phyloP scores from a whole-genome alignment of 768 basidiomycete species.

The Amanita subjunquillea region DNA sequence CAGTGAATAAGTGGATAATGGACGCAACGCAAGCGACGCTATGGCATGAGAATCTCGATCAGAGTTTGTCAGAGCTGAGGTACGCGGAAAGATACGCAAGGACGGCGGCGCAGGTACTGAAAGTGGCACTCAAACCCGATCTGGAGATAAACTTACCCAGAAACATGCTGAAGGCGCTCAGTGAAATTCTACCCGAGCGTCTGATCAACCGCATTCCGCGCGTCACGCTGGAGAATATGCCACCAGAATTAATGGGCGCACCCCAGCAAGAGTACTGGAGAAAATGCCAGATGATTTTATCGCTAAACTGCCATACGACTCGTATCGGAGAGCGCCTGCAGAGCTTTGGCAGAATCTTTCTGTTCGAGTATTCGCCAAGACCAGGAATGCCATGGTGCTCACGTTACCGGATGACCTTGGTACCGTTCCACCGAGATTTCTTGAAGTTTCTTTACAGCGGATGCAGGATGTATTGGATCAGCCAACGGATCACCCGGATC shows the following conservation, averaged over 20 bases:
- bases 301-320: not conserved
- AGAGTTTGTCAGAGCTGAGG: not conserved
- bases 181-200: not conserved
- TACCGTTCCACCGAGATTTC: not conserved
- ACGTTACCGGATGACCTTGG: not conserved
- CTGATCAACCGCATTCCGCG: not conserved
- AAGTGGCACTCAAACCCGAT: not conserved
- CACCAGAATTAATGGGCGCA: not conserved
- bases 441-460: not conserved
- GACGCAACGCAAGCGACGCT: not conserved
- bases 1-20: not conserved
- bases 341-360: not conserved
- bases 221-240: not conserved
- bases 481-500: not conserved
- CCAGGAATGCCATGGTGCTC: not conserved
- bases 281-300: not conserved
- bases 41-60: not conserved
- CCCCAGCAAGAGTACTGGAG: not conserved
- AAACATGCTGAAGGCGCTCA: not conserved
- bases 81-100: not conserved
- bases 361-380: not conserved
- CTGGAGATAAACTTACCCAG: not conserved
- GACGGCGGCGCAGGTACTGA: not conserved
- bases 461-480: not conserved
- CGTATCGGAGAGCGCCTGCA: not conserved